Evolutionary conservation across 1,284 basidiomycete genomes (phyloP).

Genomic region (Neotropicomus parvogracilis): DNA sequence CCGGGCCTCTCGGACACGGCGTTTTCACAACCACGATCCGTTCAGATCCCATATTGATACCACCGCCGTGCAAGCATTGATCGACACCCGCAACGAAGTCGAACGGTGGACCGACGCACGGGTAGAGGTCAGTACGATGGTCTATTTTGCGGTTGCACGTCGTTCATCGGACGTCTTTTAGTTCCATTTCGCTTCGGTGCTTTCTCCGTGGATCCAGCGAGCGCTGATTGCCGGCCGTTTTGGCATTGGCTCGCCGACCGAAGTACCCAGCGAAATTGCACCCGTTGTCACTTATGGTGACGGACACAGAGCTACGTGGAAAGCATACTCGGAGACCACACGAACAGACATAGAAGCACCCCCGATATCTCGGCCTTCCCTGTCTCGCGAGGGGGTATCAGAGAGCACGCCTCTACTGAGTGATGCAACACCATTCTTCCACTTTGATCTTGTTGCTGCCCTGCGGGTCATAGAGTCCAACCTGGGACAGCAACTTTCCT

Average conservation of each 20-base stretch:
- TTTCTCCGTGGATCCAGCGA: conserved; percentile 93
- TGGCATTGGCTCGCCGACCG: conserved; percentile 53
- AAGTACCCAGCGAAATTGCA: conserved; percentile 62
- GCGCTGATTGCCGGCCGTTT: conserved; percentile 87
- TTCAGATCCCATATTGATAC: conserved; percentile 74
- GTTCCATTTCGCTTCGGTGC: conserved; percentile 87
- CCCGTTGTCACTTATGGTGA: conserved; percentile 65
- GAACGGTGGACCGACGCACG: conserved; percentile 83
- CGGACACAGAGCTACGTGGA: conserved; percentile 31
- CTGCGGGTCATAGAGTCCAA: conserved; percentile 64
- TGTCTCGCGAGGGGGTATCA: conserved; percentile 1
- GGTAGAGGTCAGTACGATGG: conserved; percentile 58
- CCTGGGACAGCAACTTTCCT: conserved; percentile 1
- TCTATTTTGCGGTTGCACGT: not conserved
- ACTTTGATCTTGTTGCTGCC: conserved; percentile 75
- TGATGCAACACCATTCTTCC: conserved; percentile 79
- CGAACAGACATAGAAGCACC: conserved; percentile 38
- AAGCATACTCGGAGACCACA: conserved; percentile 9
- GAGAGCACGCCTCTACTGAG: conserved; percentile 44
- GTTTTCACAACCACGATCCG: conserved; percentile 4
- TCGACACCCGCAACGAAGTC: conserved; percentile 84
- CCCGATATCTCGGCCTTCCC: conserved; percentile 24
- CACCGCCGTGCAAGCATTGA: conserved; percentile 87
- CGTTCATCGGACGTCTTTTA: conserved; percentile 27
- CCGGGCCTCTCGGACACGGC: not conserved